Conservation (phyloP, 176 grass and related monocot genomes). For the Triticum urartu region DNA sequence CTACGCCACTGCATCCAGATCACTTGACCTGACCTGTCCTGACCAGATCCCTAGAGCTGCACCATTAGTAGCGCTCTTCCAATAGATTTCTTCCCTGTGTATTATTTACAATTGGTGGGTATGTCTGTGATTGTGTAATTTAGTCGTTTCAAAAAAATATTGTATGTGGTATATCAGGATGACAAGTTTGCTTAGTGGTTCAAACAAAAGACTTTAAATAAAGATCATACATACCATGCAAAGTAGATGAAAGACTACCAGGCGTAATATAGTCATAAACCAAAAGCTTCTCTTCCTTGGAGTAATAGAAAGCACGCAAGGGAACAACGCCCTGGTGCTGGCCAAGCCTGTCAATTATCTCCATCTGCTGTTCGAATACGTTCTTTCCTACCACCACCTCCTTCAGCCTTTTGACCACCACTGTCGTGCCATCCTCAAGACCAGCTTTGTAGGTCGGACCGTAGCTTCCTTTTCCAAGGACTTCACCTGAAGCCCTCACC, state of each 20-base stretch:
- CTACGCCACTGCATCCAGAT: too few relatives aligned
- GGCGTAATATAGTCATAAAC: conserved; percentile 47
- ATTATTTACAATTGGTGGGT: not conserved
- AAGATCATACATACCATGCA: conserved; percentile 90
- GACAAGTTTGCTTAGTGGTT: not conserved
- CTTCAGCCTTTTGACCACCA: conserved; percentile 91
- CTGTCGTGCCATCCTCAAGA: conserved; percentile 86
- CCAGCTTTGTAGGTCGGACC: conserved; percentile 85
- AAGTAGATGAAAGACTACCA: conserved; percentile 62
- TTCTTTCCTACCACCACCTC: conserved; percentile 76
- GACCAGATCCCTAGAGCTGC: too few relatives aligned
- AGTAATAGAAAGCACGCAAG: conserved; percentile 85
- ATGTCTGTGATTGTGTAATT: conserved; percentile 7
- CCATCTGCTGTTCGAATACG: conserved; percentile 92
- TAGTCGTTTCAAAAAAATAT: not conserved
- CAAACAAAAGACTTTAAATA: conserved; percentile 19
- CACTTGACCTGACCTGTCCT: too few relatives aligned
- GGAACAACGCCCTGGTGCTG: conserved; percentile 65
- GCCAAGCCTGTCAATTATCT: conserved; percentile 71
- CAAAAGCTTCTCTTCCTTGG: too few relatives aligned
- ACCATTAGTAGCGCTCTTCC: conserved; percentile 48
- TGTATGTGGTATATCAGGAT: not conserved
- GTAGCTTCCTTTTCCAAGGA: conserved; percentile 87
- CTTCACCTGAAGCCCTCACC: conserved; percentile 51
- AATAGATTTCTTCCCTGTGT: conserved; percentile 55